Evolutionary conservation across 2,329 filamentous ascomycete genomes (phyloP).

Genomic region (Fusarium secorum): DNA sequence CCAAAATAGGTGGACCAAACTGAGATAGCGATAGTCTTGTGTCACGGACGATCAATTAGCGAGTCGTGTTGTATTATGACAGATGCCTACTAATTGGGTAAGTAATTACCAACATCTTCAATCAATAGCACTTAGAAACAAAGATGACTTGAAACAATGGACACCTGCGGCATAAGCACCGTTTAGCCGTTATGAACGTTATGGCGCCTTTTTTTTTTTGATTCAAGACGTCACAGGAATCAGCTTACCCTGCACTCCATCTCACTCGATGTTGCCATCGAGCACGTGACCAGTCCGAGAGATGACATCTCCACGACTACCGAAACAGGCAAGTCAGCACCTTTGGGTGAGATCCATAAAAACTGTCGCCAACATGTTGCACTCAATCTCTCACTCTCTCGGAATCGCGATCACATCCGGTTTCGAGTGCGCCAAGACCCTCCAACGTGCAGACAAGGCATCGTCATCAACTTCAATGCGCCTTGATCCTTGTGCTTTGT

Average conservation of each 20-base stretch:
- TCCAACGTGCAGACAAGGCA: neutral
- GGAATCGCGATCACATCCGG: neutral
- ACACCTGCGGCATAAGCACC: neutral
- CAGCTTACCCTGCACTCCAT: constrained; percentile 19
- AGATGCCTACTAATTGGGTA: neutral
- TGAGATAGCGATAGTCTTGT: neutral
- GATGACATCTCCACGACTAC: neutral
- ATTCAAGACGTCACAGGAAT: neutral
- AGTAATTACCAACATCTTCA: neutral
- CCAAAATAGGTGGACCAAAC: neutral
- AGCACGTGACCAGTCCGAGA: neutral
- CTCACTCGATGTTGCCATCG: fast-evolving
- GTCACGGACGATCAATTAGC: neutral
- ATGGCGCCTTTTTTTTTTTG: neutral
- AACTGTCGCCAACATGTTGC: constrained; percentile 5
- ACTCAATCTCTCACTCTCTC: neutral
- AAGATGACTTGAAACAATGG: neutral
- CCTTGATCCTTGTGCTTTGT: neutral
- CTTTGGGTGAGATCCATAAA: constrained; percentile 21
- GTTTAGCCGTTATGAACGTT: neutral
- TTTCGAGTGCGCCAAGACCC: neutral
- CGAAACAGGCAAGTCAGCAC: constrained; percentile 17
- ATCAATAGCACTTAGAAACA: neutral
- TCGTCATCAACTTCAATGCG: neutral
- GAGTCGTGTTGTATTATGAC: too few relatives aligned